These are phyloP conservation scores for Cordyceps javanica DNA, from an alignment of 2,329 filamentous ascomycete species.

Conservation along the genomic window DNA sequence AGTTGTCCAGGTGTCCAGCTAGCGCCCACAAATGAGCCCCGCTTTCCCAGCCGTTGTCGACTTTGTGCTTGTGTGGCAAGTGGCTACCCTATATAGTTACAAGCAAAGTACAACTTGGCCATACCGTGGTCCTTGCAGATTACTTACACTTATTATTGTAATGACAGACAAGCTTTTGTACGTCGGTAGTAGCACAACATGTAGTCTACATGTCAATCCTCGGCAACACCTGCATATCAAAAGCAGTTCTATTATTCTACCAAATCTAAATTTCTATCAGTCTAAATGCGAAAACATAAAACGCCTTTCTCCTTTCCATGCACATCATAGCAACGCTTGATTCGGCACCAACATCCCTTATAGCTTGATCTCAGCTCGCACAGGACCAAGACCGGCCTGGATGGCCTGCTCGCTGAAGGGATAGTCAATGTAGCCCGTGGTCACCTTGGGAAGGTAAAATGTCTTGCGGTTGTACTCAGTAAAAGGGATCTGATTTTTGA, in stretches of 20 bases:
- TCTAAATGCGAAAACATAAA: not conserved
- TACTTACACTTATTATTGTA: too few relatives aligned
- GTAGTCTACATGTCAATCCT: not conserved
- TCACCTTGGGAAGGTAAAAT: slow-evolving; percentile 17
- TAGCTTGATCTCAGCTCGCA: not conserved
- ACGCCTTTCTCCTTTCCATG: not conserved
- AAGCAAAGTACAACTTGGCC: too few relatives aligned
- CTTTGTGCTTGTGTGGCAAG: too few relatives aligned
- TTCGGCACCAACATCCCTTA: not conserved
- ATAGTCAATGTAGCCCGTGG: slow-evolving; percentile 6
- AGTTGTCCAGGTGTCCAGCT: not conserved
- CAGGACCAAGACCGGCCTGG: slow-evolving; percentile 1
- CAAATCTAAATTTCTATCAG: too few relatives aligned
- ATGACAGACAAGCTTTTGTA: too few relatives aligned
- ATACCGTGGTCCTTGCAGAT: too few relatives aligned
- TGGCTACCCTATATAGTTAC: too few relatives aligned
- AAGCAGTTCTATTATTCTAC: not conserved
- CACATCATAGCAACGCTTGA: not conserved
- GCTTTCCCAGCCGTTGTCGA: not conserved
- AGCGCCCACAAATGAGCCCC: not conserved
- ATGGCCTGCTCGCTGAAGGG: slow-evolving; percentile 4
- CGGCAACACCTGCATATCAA: too few relatives aligned
- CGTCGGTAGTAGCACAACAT: too few relatives aligned
- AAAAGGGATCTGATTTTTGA: slow-evolving; percentile 20
- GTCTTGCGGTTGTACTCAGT: slow-evolving; percentile 21